Evolutionary conservation across 495 filamentous ascomycete species (phyloP).

Genomic region (Glarea lozoyensis): DNA sequence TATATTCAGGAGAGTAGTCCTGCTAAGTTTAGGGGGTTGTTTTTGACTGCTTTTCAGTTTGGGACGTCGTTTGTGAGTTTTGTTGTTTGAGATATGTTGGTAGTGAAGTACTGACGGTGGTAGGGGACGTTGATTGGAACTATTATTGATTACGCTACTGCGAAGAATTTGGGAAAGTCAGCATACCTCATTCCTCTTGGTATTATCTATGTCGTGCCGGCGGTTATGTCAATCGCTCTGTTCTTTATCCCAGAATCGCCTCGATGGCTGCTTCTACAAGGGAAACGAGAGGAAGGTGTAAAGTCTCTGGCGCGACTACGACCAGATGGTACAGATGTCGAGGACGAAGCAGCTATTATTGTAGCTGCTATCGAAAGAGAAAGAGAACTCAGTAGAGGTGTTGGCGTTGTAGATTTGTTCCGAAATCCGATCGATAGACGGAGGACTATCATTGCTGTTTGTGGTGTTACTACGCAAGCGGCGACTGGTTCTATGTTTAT

Average conservation of each 20-base stretch:
- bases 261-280: constrained; percentile 47
- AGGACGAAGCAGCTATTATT: constrained; percentile 1
- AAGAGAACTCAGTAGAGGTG: constrained; percentile 37
- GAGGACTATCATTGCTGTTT: constrained; percentile 23
- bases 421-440: constrained; percentile 42
- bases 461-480: constrained; percentile 1
- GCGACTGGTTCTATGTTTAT: constrained; percentile 2
- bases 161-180: constrained; percentile 31
- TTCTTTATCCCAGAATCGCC: constrained; percentile 56
- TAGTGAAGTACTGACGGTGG: neutral
- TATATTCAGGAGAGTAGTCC: constrained; percentile 39
- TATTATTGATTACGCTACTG: constrained; percentile 50
- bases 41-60: constrained; percentile 17
- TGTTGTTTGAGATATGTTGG: constrained; percentile 22
- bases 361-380: constrained; percentile 34
- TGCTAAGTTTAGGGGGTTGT: constrained; percentile 6
- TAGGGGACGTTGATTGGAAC: constrained; percentile 45
- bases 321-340: neutral
- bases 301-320: constrained; percentile 1
- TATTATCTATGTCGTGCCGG: constrained; percentile 47
- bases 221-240: constrained; percentile 39
- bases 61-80: constrained; percentile 4
- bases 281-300: constrained; percentile 32
- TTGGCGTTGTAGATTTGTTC: constrained; percentile 37
- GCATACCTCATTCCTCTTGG: constrained; percentile 52